Evolutionary conservation across 2,329 filamentous ascomycete species (phyloP).

Genomic region (Colletotrichum noveboracense): DNA sequence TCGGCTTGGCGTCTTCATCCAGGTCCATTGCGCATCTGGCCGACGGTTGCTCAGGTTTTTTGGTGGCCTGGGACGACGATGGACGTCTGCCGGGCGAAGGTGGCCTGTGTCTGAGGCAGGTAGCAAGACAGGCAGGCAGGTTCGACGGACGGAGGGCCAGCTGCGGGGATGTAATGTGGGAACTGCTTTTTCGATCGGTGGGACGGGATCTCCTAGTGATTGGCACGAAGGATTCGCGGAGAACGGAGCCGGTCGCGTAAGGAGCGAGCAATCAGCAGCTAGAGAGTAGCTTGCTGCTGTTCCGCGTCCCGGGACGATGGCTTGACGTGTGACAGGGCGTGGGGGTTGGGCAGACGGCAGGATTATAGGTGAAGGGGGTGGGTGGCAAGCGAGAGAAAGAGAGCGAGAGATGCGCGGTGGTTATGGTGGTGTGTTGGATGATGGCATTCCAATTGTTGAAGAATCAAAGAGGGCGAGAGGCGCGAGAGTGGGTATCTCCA

Average conservation of each 20-base stretch:
- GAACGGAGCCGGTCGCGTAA: not conserved
- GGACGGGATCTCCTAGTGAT: not conserved
- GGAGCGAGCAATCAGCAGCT: not conserved
- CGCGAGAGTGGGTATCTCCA: slow-evolving; percentile 1
- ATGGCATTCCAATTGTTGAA: not conserved
- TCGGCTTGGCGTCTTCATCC: slow-evolving; percentile 20
- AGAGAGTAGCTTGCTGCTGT: not conserved
- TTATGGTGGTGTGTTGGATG: not conserved
- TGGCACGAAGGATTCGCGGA: slow-evolving; percentile 5
- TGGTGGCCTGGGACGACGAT: not conserved
- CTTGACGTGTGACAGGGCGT: not conserved
- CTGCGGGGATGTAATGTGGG: slow-evolving; percentile 1
- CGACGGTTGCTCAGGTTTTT: not conserved
- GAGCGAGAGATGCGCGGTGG: not conserved
- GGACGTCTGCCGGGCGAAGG: not conserved
- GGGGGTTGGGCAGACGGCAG: not conserved
- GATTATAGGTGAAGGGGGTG: not conserved
- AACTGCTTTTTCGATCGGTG: not conserved
- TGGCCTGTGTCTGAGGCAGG: not conserved
- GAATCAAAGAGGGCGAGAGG: not conserved
- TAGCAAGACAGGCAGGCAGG: not conserved
- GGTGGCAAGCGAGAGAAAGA: not conserved
- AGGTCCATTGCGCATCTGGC: slow-evolving; percentile 15
- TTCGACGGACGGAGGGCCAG: not conserved
- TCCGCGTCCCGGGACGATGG: not conserved